Evolutionary conservation across 768 basidiomycete species (phyloP).

Genomic region (Dioszegia crocea): DNA sequence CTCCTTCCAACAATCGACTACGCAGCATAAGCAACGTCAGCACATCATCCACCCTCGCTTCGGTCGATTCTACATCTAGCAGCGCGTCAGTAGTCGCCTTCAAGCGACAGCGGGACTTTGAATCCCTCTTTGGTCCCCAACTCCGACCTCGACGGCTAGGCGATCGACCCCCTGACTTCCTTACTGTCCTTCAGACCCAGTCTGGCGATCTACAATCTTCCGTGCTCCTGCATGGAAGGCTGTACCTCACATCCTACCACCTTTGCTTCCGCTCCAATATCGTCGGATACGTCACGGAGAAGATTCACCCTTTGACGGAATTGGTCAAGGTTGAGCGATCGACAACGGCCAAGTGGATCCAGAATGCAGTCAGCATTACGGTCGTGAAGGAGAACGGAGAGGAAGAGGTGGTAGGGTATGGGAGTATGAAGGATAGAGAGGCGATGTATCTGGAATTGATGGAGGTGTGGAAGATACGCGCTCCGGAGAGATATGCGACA

Average conservation of each 20-base stretch:
- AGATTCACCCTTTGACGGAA: conserved; percentile 16
- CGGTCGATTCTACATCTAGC: conserved; percentile 1
- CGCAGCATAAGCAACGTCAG: conserved; percentile 2
- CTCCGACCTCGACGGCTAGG: background rate
- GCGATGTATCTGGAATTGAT: conserved; percentile 19
- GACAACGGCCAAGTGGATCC: conserved; percentile 36
- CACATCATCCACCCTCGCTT: background rate
- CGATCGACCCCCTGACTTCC: conserved; percentile 17
- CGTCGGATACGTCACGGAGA: conserved; percentile 22
- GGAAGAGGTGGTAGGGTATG: conserved; percentile 20
- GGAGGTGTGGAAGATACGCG: conserved; percentile 18
- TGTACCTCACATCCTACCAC: conserved; percentile 26
- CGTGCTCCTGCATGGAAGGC: conserved; percentile 26
- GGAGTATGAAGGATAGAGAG: conserved; percentile 27
- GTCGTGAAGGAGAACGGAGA: conserved; percentile 4
- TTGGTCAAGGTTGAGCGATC: conserved; percentile 15
- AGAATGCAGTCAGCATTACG: conserved; percentile 28
- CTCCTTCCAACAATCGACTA: background rate
- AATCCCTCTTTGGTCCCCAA: conserved; percentile 5
- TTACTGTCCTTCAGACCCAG: conserved; percentile 24
- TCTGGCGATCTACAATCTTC: conserved; percentile 26
- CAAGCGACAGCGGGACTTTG: conserved; percentile 14
- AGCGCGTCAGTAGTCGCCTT: background rate
- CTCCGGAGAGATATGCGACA: conserved; percentile 17
- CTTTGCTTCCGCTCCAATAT: conserved; percentile 35